Evolutionary conservation across 768 basidiomycete genomes (phyloP).

Genomic region (Rubroboletus pulcherrimus): DNA sequence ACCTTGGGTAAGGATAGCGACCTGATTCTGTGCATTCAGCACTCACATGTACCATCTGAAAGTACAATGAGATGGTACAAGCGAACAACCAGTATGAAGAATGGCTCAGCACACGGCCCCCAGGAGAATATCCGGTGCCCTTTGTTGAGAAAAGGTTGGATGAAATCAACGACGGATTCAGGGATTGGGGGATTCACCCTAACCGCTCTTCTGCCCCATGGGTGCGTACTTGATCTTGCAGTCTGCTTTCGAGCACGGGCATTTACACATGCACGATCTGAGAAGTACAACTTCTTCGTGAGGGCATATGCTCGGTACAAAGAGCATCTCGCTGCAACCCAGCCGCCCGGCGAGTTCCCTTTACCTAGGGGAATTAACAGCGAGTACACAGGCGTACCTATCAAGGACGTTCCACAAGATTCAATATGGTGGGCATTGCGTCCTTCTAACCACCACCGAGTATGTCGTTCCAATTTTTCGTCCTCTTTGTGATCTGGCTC

Average conservation of each 20-base stretch:
- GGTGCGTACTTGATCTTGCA: constrained; percentile 7
- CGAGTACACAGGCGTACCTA: background rate
- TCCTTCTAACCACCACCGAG: background rate
- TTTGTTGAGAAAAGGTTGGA: background rate
- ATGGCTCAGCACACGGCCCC: constrained; percentile 5
- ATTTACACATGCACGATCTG: background rate
- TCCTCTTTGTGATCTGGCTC: background rate
- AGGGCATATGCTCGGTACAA: constrained; percentile 11
- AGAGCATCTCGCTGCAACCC: background rate
- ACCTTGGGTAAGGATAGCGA: constrained; percentile 13
- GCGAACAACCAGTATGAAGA: constrained; percentile 17
- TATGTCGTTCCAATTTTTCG: background rate
- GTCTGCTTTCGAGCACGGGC: background rate
- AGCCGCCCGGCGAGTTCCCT: constrained; percentile 5
- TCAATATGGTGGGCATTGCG: constrained; percentile 14
- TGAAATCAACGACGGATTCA: background rate
- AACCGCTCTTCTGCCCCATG: background rate
- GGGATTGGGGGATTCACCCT: constrained; percentile 9
- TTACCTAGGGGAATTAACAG: background rate
- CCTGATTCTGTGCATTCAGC: background rate
- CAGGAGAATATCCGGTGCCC: constrained; percentile 13
- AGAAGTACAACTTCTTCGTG: constrained; percentile 2
- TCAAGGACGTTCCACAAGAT: constrained; percentile 17
- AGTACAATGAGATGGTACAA: constrained; percentile 7
- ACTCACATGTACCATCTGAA: background rate